Conservation (phyloP, 441 rosid genomes). For the Erysimum cheiri region DNA sequence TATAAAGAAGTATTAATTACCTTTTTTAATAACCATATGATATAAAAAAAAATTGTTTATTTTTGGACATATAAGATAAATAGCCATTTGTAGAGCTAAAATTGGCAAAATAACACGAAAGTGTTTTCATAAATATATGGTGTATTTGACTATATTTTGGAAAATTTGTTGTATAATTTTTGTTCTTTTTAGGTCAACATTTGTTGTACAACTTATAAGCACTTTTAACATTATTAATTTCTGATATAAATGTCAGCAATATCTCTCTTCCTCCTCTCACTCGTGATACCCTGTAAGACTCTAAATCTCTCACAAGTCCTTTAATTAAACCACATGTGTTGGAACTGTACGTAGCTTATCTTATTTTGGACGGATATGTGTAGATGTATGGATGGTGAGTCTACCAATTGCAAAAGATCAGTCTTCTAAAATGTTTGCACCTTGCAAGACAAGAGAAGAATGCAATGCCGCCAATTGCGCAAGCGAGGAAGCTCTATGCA, state of each 20-base stretch:
- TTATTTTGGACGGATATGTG: background rate
- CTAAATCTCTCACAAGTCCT: background rate
- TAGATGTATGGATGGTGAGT: constrained; percentile 6
- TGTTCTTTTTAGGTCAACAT: no score
- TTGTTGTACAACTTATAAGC: no score
- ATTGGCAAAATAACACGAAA: no score
- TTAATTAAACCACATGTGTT: background rate
- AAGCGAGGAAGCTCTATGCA: constrained; percentile 18
- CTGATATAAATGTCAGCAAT: background rate
- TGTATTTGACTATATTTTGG: no score
- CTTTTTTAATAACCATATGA: background rate
- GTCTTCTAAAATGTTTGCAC: constrained; percentile 1
- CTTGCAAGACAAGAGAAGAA: constrained; percentile 15
- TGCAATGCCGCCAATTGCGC: constrained; percentile 24
- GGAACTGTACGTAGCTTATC: background rate
- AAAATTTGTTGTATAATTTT: no score
- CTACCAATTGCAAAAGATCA: constrained; percentile 3
- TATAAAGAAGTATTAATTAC: background rate
- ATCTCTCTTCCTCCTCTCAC: background rate
- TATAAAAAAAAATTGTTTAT: no score
- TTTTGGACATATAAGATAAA: no score
- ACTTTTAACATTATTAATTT: background rate
- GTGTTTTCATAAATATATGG: no score
- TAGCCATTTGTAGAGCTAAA: no score
- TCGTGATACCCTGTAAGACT: constrained; percentile 15